Base-by-base conservation (phyloP, 495 filamentous ascomycete genomes). In the Lasiosphaeriaceae sp. region DNA sequence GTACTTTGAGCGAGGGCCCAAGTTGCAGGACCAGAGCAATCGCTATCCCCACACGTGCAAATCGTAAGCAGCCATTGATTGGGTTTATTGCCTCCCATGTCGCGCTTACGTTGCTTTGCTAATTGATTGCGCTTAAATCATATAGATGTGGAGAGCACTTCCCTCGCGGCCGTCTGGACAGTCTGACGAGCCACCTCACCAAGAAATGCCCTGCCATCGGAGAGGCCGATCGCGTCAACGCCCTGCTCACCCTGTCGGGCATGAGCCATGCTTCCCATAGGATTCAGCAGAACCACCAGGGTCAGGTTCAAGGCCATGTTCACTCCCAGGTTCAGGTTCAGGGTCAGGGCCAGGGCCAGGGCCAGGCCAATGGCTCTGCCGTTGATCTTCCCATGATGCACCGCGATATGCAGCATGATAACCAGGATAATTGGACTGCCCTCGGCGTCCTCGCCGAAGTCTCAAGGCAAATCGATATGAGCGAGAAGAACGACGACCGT, bases 1-100 rank as follows among this genome's bases (percentile, higher is more conserved):
- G 76, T 90, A 87, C 75, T 96, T 94, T 71, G 85, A 86, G 66
- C 83, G 90, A 53, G 90, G 90, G 9, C 79, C 81, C 14, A 94
- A 93, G 71, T 77, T 93, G 62, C 84, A 87, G 62, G 90, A 94
- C 66, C 83, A 86, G 55, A 90, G 86, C 75, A 96, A 96, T 69
- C 83, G 90, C 45, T 96, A 96, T 64, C 84, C 88, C 62, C 88
- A 93, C 68, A 90, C 87, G 3, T 96, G 90, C 81, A 90, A 90
- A 74, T 77, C 83, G 41, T 68, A 53, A 66, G 63, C 46, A 35
- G 47, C 54, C 51, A 50, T 52, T 47, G 45, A 48, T 57, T 37
- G 8, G 20, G 19, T 46, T n/a, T 47, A 21, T 16, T 8, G 7
- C 23, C 41, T 55, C 17, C 52, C 16, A 4, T 54, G 56, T 24